Evolutionary conservation across 805 yeast genomes (phyloP).

Genomic region (Yarrowia sp.): DNA sequence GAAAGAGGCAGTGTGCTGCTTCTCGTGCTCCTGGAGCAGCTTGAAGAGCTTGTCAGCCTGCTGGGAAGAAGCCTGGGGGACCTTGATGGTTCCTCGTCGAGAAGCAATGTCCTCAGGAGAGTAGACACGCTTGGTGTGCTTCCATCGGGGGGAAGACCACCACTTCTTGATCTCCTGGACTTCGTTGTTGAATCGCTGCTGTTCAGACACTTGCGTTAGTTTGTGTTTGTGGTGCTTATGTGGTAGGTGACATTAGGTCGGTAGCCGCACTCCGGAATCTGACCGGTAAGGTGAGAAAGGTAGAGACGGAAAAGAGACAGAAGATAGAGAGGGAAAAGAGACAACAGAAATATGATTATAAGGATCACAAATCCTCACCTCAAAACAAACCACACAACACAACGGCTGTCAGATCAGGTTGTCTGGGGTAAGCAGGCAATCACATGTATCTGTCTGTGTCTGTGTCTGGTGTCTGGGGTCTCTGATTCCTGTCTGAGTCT

Average conservation of each 20-base stretch:
- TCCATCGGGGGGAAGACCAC: conserved; percentile 96
- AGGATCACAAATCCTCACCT: too few relatives aligned
- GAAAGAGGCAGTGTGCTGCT: conserved; percentile 68
- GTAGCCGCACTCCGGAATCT: neutral
- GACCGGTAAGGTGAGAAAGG: too few relatives aligned
- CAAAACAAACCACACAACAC: too few relatives aligned
- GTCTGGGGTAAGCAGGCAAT: too few relatives aligned
- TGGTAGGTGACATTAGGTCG: too few relatives aligned
- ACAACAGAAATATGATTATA: too few relatives aligned
- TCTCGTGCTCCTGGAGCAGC: conserved; percentile 67
- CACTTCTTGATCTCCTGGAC: conserved; percentile 72
- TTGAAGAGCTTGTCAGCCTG: conserved; percentile 81
- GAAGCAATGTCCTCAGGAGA: conserved; percentile 82
- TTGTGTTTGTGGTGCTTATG: too few relatives aligned
- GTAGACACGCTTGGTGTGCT: conserved; percentile 80
- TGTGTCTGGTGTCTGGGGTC: neutral
- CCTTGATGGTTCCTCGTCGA: conserved; percentile 77
- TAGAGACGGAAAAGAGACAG: too few relatives aligned
- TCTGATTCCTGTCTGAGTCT: neutral
- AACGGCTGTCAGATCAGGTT: too few relatives aligned
- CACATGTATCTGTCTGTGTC: neutral
- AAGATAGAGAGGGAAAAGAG: too few relatives aligned
- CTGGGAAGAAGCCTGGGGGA: conserved; percentile 68
- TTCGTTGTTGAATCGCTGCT: conserved; percentile 60
- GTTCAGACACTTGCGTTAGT: conserved; percentile 46